phyloP scores from a whole-genome alignment of 208 protist species.

The Wallacemonas rigidus region DNA sequence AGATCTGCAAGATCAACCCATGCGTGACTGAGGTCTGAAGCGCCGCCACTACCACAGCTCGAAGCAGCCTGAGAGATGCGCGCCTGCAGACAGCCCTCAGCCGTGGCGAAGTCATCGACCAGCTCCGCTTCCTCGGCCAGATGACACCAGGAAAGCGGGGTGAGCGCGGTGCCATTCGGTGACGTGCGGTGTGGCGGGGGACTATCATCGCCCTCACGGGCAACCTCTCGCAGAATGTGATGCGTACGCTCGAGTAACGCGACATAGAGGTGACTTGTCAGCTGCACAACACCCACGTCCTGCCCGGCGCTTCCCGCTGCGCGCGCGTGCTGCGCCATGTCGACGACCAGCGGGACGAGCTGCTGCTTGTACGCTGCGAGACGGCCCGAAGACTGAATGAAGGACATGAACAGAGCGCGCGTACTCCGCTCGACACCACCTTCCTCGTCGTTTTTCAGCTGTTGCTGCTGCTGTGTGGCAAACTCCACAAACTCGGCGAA shows the following conservation, averaged over 20 bases:
- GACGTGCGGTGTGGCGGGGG: neutral
- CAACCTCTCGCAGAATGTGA: neutral
- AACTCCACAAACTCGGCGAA: slow-evolving; percentile 21
- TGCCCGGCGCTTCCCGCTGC: slow-evolving; percentile 34
- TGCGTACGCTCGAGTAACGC: slow-evolving; percentile 88
- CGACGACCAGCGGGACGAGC: slow-evolving; percentile 67
- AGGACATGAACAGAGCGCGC: slow-evolving; percentile 49
- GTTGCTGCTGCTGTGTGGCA: slow-evolving; percentile 3
- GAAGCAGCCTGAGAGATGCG: slow-evolving; percentile 41
- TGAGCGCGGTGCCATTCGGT: neutral
- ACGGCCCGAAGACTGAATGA: slow-evolving; percentile 74
- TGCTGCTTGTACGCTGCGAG: slow-evolving; percentile 73
- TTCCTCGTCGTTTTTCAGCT: slow-evolving; percentile 11
- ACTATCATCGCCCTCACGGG: neutral
- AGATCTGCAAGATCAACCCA: slow-evolving; percentile 83
- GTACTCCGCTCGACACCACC: slow-evolving; percentile 3
- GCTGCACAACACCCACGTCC: slow-evolving; percentile 40
- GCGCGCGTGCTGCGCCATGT: slow-evolving; percentile 52
- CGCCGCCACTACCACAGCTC: neutral
- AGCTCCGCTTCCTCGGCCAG: slow-evolving; percentile 58
- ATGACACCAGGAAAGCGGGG: neutral
- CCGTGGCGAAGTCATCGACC: slow-evolving; percentile 53
- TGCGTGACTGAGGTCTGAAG: slow-evolving; percentile 19
- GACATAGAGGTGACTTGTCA: slow-evolving; percentile 91
- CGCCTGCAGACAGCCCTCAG: slow-evolving; percentile 79